Conservation (phyloP, 176 grass and related monocot genomes). For the Carex kokanica region DNA sequence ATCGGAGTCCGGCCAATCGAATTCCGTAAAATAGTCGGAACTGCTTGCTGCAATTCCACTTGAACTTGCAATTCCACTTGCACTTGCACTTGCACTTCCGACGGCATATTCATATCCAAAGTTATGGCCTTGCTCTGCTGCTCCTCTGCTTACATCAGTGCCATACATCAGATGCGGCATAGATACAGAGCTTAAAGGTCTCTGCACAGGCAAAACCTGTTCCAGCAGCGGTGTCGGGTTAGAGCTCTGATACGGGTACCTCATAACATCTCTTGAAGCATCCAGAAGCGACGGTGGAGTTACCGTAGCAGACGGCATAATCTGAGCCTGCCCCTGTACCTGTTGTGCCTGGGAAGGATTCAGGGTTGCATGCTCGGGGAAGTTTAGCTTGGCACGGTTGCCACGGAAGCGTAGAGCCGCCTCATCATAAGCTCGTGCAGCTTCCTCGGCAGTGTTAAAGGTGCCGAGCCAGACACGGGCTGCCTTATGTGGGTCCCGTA, state of each 20-base stretch:
- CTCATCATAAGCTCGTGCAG: conserved; percentile 73
- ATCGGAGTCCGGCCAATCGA: conserved; percentile 26
- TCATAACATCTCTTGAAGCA: conserved; percentile 5
- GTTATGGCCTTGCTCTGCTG: not conserved
- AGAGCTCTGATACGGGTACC: not conserved
- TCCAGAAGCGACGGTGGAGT: conserved; percentile 31
- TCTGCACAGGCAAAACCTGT: not conserved
- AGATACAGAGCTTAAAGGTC: not conserved
- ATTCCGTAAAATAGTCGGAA: not conserved
- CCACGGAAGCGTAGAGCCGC: conserved; percentile 68
- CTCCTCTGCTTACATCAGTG: not conserved
- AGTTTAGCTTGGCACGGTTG: conserved; percentile 71
- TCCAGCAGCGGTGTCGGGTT: not conserved
- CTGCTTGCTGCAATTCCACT: not conserved
- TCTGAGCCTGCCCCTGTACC: not conserved
- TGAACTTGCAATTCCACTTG: not conserved
- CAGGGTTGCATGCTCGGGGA: conserved; percentile 47
- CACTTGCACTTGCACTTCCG: not conserved
- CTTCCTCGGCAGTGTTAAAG: conserved; percentile 72
- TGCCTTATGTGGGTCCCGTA: conserved; percentile 70
- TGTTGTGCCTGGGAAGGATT: not conserved
- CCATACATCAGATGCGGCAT: conserved; percentile 22
- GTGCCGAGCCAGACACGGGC: conserved; percentile 92
- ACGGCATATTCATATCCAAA: not conserved
- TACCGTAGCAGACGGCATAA: not conserved